Percentiles rank a stretch among this genome's conserved stretches.
Conservation (phyloP, 306 rosid genomes). For the Begonia peltatifolia region DNA sequence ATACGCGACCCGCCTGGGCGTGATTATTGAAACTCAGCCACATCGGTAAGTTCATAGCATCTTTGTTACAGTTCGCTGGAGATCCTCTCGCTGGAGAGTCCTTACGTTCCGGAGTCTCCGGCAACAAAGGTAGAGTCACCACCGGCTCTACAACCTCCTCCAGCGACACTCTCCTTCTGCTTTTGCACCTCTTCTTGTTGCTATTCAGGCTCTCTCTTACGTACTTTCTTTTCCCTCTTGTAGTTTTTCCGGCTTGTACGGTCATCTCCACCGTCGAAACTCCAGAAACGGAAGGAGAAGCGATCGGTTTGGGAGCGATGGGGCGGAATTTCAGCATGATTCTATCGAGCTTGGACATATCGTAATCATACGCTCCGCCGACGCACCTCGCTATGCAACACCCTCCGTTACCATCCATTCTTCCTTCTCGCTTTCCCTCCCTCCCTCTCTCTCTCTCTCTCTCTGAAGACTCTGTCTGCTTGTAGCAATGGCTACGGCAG, state of each 20-base stretch:
- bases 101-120: constrained; percentile 57
- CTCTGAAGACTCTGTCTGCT: neutral
- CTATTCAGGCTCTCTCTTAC: constrained; percentile 9
- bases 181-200: constrained; percentile 21
- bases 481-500: neutral
- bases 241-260: constrained; percentile 7
- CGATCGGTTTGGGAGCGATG: constrained; percentile 67
- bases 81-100: constrained; percentile 3
- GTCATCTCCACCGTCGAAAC: constrained; percentile 24
- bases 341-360: constrained; percentile 27
- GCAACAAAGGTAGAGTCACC: constrained; percentile 56
- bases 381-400: constrained; percentile 55
- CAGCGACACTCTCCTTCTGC: constrained; percentile 21
- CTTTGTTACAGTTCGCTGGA: constrained; percentile 3
- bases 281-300: constrained; percentile 19
- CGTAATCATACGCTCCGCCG: constrained; percentile 23
- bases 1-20: neutral
- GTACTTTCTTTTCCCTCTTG: constrained; percentile 29
- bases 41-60: constrained; percentile 7
- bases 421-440: constrained; percentile 1
- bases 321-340: constrained; percentile 85
- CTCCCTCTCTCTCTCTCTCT: too few relatives aligned
- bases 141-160: constrained; percentile 3
- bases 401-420: constrained; percentile 61
- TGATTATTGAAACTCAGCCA: constrained; percentile 28